phyloP scores from a whole-genome alignment of 1,284 basidiomycete genomes.

The Microbotryum intermedium region DNA sequence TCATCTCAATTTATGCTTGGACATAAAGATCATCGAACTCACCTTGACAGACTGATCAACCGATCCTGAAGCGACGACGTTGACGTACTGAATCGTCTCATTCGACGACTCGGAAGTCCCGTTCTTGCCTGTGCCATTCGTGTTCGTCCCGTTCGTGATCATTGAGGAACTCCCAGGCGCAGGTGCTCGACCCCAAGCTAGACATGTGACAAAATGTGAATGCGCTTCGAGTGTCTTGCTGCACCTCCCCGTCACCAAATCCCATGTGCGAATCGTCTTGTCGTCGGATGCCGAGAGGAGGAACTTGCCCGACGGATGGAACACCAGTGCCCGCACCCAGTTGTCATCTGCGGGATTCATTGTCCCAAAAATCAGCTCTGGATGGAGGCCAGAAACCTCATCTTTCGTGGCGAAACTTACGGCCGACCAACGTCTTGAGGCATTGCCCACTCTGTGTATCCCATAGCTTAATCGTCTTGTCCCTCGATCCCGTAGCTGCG shows the following conservation, averaged over 20 bases:
- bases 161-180: slow-evolving; percentile 34
- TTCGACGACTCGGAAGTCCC: background rate
- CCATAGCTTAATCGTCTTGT: slow-evolving; percentile 83
- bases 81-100: slow-evolving; percentile 45
- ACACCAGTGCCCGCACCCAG: slow-evolving; percentile 72
- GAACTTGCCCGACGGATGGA: slow-evolving; percentile 77
- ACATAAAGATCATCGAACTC: background rate
- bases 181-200: slow-evolving; percentile 65
- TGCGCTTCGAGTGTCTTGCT: slow-evolving; percentile 77
- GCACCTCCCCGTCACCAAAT: slow-evolving; percentile 68
- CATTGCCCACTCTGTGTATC: slow-evolving; percentile 67
- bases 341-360: slow-evolving; percentile 57
- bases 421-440: slow-evolving; percentile 54
- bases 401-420: background rate
- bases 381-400: background rate
- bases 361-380: background rate
- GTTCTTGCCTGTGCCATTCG: slow-evolving; percentile 47
- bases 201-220: slow-evolving; percentile 71
- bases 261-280: slow-evolving; percentile 83
- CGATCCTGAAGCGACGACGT: slow-evolving; percentile 71
- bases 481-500: slow-evolving; percentile 71
- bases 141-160: slow-evolving; percentile 37
- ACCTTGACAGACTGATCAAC: slow-evolving; percentile 52
- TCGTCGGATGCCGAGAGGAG: slow-evolving; percentile 82
- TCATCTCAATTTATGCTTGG: no score